Evolutionary conservation across 2,329 filamentous ascomycete genomes (phyloP).

Genomic region (Colletotrichum sp.): DNA sequence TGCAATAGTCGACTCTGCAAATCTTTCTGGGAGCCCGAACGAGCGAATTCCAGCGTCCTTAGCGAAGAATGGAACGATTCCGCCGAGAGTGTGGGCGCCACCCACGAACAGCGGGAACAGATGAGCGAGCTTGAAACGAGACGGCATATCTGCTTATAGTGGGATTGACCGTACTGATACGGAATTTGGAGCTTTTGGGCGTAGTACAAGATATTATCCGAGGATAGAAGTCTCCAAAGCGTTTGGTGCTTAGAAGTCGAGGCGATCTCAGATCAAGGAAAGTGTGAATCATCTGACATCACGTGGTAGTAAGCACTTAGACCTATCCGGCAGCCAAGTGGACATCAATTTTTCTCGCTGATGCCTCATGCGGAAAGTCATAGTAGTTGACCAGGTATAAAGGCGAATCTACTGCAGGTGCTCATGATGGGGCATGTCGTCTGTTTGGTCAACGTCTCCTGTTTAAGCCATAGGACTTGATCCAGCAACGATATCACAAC

Average conservation of each 20-base stretch:
- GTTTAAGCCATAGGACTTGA: no score
- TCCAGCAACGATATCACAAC: no score
- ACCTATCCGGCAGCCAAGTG: no score
- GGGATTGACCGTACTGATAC: not conserved
- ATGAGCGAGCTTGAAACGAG: not conserved
- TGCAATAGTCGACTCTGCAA: not conserved
- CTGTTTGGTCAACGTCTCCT: no score
- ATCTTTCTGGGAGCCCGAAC: not conserved
- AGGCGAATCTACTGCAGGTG: no score
- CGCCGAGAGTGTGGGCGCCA: not conserved
- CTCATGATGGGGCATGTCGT: no score
- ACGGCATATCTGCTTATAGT: not conserved
- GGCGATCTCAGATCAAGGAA: not conserved
- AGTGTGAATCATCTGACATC: not conserved
- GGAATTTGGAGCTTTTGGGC: not conserved
- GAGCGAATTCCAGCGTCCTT: not conserved
- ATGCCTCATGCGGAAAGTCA: no score
- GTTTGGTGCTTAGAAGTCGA: accelerated
- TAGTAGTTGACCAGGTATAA: no score
- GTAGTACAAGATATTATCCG: not conserved
- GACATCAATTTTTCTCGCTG: no score
- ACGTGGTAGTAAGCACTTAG: not conserved
- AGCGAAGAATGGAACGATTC: not conserved
- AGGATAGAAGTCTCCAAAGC: not conserved
- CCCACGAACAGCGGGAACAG: not conserved